Percentiles rank a stretch among this genome's conserved stretches.
Conservation (phyloP, 1,139 yeast genomes). For the Protomyces inouyei region DNA sequence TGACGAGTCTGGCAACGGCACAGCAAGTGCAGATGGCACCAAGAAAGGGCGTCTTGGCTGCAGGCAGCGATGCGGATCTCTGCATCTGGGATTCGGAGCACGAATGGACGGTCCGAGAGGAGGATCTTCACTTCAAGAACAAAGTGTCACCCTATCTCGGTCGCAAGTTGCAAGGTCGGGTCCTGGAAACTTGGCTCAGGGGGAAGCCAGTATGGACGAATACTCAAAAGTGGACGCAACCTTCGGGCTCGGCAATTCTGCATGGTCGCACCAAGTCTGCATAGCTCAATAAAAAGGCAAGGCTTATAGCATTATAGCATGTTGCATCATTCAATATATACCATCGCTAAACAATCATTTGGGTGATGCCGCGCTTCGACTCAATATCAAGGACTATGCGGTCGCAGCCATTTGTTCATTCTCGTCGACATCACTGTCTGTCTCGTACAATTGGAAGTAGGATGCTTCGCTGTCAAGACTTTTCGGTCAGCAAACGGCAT, state of each 20-base stretch:
- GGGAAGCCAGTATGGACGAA: constrained; percentile 45
- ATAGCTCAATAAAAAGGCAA: too few relatives aligned
- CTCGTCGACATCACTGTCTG: neutral
- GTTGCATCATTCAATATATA: too few relatives aligned
- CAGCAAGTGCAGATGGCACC: constrained; percentile 44
- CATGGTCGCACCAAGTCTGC: neutral
- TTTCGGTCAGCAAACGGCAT: neutral
- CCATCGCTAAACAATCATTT: too few relatives aligned
- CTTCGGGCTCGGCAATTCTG: constrained; percentile 8
- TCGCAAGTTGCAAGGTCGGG: constrained; percentile 60
- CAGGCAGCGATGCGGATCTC: constrained; percentile 47
- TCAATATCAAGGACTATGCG: too few relatives aligned
- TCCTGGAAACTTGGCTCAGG: constrained; percentile 67
- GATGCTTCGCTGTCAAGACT: neutral
- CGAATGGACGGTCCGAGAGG: constrained; percentile 30
- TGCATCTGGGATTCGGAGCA: constrained; percentile 47
- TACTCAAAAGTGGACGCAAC: neutral
- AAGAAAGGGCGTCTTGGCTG: constrained; percentile 44
- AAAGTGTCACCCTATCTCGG: constrained; percentile 83
- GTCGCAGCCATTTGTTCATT: too few relatives aligned
- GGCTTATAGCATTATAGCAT: too few relatives aligned
- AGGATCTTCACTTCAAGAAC: constrained; percentile 63
- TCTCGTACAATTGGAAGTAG: neutral
- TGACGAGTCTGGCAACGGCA: constrained; percentile 46
- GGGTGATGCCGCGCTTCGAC: too few relatives aligned